Evolutionary conservation across 345 rosid species (phyloP).

Genomic region (Salix udensis): DNA sequence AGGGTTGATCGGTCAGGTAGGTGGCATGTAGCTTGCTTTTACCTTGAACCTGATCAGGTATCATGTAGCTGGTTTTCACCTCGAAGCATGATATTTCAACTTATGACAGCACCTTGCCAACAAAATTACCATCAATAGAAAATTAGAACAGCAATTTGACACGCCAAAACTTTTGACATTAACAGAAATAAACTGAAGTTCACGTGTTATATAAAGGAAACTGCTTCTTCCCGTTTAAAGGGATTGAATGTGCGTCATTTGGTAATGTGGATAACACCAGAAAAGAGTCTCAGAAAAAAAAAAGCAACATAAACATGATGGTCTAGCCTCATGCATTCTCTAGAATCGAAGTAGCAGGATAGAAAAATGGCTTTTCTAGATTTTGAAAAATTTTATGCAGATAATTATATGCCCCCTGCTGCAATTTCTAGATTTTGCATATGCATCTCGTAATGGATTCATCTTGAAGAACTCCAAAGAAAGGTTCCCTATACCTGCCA

Average conservation of each 20-base stretch:
- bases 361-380: background rate
- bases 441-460: background rate
- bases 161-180: background rate
- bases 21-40: constrained; percentile 24
- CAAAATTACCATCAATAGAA: background rate
- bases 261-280: background rate
- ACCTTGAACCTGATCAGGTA: constrained; percentile 25
- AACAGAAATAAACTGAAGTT: background rate
- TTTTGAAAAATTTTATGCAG: background rate
- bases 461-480: background rate
- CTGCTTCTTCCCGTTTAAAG: background rate
- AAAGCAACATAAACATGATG: background rate
- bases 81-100: constrained; percentile 4
- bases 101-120: background rate
- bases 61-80: constrained; percentile 19
- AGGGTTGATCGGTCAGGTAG: constrained; percentile 83
- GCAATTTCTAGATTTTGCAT: background rate
- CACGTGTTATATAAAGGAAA: background rate
- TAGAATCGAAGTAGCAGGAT: background rate
- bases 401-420: background rate
- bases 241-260: background rate
- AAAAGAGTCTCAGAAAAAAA: background rate
- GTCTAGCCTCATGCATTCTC: background rate
- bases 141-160: background rate
- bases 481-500: background rate